Conservation (phyloP, 345 rosid genomes). For the Hibiscus tridactylites region DNA sequence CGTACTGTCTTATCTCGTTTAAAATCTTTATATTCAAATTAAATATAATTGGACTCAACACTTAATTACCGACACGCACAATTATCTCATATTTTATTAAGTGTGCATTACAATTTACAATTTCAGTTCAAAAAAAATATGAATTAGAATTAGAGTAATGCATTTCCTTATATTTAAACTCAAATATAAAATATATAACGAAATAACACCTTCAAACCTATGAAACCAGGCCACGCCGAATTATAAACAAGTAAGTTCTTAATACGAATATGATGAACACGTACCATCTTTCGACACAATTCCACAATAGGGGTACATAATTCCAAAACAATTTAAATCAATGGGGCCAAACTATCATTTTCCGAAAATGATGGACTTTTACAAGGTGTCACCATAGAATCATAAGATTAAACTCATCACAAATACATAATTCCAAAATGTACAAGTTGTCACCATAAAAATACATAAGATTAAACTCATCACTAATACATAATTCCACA, state of each 20-base stretch:
- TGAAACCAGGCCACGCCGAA: neutral
- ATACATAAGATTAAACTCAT: neutral
- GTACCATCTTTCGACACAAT: neutral
- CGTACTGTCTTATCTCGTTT: neutral
- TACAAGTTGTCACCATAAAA: neutral
- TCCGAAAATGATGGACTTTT: slow-evolving; percentile 13
- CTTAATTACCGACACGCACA: neutral
- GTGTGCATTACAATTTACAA: too few species aligned
- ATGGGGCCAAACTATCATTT: slow-evolving; percentile 15
- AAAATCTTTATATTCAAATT: neutral
- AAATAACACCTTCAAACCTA: neutral
- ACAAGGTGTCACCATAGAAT: neutral
- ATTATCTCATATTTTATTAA: neutral
- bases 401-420: neutral
- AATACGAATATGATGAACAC: neutral
- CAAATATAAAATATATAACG: neutral
- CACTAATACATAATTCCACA: too few species aligned
- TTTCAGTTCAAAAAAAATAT: too few species aligned
- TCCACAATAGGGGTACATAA: neutral
- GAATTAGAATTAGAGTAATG: neutral
- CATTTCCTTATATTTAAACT: neutral
- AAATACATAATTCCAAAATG: too few species aligned
- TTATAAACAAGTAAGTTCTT: too few species aligned
- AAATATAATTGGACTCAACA: neutral
- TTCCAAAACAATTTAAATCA: neutral